Evolutionary conservation across 73 alveolate genomes (phyloP).

Genomic region (Uronychia binucleata): DNA sequence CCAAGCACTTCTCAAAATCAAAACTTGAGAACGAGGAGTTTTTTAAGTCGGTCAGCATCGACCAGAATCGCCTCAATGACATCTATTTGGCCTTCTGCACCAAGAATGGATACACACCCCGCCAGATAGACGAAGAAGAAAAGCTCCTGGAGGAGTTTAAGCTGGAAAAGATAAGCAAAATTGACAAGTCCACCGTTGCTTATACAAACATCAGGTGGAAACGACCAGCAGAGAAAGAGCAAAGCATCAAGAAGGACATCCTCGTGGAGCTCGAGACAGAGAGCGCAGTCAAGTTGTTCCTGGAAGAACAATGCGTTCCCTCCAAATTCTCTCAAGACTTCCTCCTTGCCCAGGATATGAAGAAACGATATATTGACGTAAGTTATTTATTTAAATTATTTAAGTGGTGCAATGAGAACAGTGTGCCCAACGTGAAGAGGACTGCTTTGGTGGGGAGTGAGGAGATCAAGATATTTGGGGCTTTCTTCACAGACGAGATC

Average conservation of each 20-base stretch:
- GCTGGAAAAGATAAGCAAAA: neutral
- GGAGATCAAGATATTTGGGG: neutral
- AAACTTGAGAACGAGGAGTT: conserved; percentile 1
- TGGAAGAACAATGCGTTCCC: conserved; percentile 1
- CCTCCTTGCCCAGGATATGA: conserved; percentile 7
- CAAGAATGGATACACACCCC: conserved; percentile 18
- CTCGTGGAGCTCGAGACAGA: neutral
- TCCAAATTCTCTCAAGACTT: conserved; percentile 8
- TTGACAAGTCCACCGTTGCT: conserved; percentile 24
- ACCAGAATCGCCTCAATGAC: neutral
- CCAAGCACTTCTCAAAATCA: conserved; percentile 12
- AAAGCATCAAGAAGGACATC: neutral
- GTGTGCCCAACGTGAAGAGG: neutral
- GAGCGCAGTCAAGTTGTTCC: neutral
- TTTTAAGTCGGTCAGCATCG: neutral
- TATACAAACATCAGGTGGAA: conserved; percentile 35
- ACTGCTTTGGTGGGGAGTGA: neutral
- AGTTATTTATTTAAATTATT: too few species aligned
- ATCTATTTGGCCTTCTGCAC: conserved; percentile 23
- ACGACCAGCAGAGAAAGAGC: neutral
- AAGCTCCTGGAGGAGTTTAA: conserved; percentile 6
- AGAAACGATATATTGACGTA: neutral
- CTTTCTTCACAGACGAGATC: neutral
- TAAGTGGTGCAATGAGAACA: conserved; percentile 22
- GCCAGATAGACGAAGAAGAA: conserved; percentile 8